phyloP scores from a whole-genome alignment of 2,329 filamentous ascomycete genomes.

The Ophiostoma triangulosporum region DNA sequence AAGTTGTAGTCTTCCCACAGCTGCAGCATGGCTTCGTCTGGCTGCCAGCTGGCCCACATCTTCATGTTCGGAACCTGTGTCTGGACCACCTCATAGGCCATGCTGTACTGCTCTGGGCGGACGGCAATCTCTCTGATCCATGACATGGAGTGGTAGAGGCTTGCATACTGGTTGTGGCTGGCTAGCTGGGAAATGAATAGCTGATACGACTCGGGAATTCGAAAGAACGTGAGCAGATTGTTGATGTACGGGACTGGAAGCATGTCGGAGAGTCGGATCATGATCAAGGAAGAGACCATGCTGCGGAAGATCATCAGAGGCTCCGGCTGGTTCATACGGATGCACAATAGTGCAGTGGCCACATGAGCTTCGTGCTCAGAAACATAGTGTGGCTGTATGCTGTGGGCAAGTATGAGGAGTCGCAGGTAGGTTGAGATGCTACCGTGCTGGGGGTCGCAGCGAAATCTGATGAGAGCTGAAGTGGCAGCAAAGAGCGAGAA shows the following conservation, averaged over 20 bases:
- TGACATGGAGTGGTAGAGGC: slow-evolving; percentile 4
- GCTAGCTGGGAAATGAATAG: not conserved
- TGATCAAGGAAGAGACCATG: slow-evolving; percentile 3
- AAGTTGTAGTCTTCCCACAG: slow-evolving; percentile 14
- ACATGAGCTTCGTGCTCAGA: not conserved
- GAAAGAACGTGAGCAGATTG: slow-evolving; percentile 7
- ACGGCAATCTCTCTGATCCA: slow-evolving; percentile 6
- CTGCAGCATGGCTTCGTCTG: slow-evolving; percentile 14
- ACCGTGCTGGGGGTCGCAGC: slow-evolving; percentile 1
- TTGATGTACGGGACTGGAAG: slow-evolving; percentile 11
- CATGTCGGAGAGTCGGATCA: slow-evolving; percentile 2
- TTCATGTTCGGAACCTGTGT: slow-evolving; percentile 10
- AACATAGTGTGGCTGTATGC: slow-evolving; percentile 4
- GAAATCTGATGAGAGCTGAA: not conserved
- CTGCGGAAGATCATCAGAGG: slow-evolving; percentile 4
- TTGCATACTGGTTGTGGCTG: not conserved
- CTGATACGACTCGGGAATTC: slow-evolving; percentile 1
- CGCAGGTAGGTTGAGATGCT: slow-evolving; percentile 8
- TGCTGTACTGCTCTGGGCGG: slow-evolving; percentile 27
- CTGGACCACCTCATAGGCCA: slow-evolving; percentile 10
- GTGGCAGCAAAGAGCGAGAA: not conserved
- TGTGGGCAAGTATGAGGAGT: slow-evolving; percentile 5
- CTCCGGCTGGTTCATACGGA: slow-evolving; percentile 3
- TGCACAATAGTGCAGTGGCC: slow-evolving; percentile 1
- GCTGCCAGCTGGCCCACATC: slow-evolving; percentile 14